phyloP scores from a whole-genome alignment of 768 basidiomycete genomes.

The Clitopilus hobsonii region DNA sequence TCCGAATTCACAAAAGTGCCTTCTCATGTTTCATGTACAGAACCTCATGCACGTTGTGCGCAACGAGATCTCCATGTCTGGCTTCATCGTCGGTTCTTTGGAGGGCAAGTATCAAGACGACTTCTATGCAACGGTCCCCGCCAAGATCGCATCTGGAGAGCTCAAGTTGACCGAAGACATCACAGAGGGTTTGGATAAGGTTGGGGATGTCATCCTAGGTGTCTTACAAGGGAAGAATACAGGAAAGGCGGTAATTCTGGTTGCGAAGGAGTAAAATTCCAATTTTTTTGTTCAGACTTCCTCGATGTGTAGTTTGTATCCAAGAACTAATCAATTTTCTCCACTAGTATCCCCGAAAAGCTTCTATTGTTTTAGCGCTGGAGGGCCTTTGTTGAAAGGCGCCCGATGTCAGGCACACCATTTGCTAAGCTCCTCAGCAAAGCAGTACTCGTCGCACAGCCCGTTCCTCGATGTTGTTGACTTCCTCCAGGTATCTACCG shows the following conservation, averaged over 20 bases:
- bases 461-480: too few relatives aligned
- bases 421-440: too few relatives aligned
- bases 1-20: too few relatives aligned
- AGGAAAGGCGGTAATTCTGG: slow-evolving; percentile 28
- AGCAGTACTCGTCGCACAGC: too few relatives aligned
- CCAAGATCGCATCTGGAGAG: slow-evolving; percentile 37
- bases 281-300: too few relatives aligned
- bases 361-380: too few relatives aligned
- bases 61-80: slow-evolving; percentile 34
- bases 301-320: too few relatives aligned
- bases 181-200: slow-evolving; percentile 35
- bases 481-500: too few relatives aligned
- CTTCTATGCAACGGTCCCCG: slow-evolving; percentile 38
- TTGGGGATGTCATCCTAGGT: slow-evolving; percentile 27
- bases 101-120: slow-evolving; percentile 29
- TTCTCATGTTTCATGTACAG: slow-evolving; percentile 15
- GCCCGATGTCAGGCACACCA: too few relatives aligned
- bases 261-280: slow-evolving; percentile 27
- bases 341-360: too few relatives aligned
- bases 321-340: too few relatives aligned
- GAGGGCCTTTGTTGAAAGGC: too few relatives aligned
- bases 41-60: slow-evolving; percentile 33
- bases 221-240: slow-evolving; percentile 31
- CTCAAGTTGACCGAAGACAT: slow-evolving; percentile 44
- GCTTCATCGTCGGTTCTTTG: slow-evolving; percentile 32